Conservation (phyloP, 352 stramenopile species). For the Thalassiosira exigua region DNA sequence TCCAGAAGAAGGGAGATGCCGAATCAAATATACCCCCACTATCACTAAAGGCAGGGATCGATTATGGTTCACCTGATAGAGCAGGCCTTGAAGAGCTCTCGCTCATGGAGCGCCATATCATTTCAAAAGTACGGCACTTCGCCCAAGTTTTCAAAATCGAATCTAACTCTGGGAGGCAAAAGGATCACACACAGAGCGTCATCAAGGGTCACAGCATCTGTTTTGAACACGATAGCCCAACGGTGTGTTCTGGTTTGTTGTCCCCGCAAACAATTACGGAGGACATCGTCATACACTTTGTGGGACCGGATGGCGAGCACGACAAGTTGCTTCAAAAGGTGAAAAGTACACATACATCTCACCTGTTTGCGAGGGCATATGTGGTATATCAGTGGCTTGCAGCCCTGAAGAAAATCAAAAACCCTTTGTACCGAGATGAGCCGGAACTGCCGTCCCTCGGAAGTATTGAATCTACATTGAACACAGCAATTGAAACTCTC, state of each 20-base stretch:
- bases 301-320: slow-evolving; percentile 21
- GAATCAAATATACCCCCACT: background rate
- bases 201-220: slow-evolving; percentile 24
- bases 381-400: slow-evolving; percentile 32
- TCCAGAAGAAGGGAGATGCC: background rate
- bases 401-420: slow-evolving; percentile 12
- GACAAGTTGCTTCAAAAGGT: slow-evolving; percentile 24
- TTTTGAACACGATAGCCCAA: slow-evolving; percentile 29
- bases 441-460: slow-evolving; percentile 9
- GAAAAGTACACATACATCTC: slow-evolving; percentile 3
- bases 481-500: background rate
- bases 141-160: slow-evolving; percentile 34
- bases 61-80: slow-evolving; percentile 23
- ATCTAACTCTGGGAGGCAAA: slow-evolving; percentile 12
- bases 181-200: slow-evolving; percentile 12
- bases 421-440: slow-evolving; percentile 4
- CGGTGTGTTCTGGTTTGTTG: slow-evolving; percentile 20
- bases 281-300: slow-evolving; percentile 30
- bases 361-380: slow-evolving; percentile 13
- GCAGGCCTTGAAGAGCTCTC: slow-evolving; percentile 9
- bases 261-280: slow-evolving; percentile 23
- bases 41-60: slow-evolving; percentile 18
- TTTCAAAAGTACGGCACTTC: slow-evolving; percentile 15
- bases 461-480: slow-evolving; percentile 4
- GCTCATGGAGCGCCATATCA: slow-evolving; percentile 21